Evolutionary conservation across 768 basidiomycete species (phyloP), one percentile per base, ranked within the genome.

Genomic region (Candolleomyces efflorescens): DNA sequence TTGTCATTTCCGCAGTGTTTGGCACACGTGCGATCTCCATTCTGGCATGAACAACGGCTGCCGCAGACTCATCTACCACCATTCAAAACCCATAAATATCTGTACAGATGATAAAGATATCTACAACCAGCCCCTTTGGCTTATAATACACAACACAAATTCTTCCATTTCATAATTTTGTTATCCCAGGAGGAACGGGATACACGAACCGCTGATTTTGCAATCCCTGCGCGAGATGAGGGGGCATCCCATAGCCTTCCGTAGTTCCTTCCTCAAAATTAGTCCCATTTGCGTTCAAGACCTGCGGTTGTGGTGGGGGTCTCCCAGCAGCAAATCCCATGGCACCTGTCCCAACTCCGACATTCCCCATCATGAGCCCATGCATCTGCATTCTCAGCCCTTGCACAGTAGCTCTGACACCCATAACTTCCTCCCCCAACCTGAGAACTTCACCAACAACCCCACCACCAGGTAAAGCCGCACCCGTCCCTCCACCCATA

Each of bases 341-440:
- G 18, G 24, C 53, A 15, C 22, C 44, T 38, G 37, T n/a, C 17
- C 49, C 38, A 13, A 50, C n/a, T 18, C 54, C 58, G 11, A 53
- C 59, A 20, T 46, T 55, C 56, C 53, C 61, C 63, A 56, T 61
- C 86, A 90, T 86, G 60, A 90, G 80, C 48, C 81, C 78, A 64
- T 90, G 88, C 54, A 90, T 85, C 82, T 92, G 90, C 78, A 92
- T 87, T 55, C 90, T 78, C 47, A 93, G 68, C 2, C 90, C 90
- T 61, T 92, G 87, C 44, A 92, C 75, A 52, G 78, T 83, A 22
- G 81, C 86, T 52, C 86, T 79, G 50, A 93, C 64, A 20, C 84
- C 82, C 63, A 83, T 82, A 32, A 90, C 76, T 67, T 93, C 90
- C 62, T 93, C 90, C 45, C 82, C 84, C 59, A 87, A 71, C 60